A percentile compares a stretch with the other conserved stretches of the same genome.
These are phyloP conservation scores for Alternaria alternata DNA, from an alignment of 2,329 filamentous ascomycete species.

Conservation along the genomic window DNA sequence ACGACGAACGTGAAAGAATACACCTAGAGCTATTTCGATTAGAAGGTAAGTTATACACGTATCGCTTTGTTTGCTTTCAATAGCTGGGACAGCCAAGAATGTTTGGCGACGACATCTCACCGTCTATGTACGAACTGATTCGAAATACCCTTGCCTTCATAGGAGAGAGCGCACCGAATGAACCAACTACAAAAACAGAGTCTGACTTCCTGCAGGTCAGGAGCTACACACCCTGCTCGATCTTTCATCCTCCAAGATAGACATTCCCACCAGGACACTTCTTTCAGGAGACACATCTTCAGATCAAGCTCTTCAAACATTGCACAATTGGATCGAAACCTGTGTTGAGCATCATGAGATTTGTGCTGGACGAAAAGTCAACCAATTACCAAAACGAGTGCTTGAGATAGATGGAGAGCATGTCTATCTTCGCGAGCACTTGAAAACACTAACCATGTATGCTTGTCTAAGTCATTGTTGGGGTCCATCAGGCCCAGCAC, in stretches of 20 bases:
- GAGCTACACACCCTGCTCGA: not conserved
- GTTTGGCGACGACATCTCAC: not conserved
- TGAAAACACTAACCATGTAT: not conserved
- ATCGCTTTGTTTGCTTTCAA: not conserved
- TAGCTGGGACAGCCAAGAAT: not conserved
- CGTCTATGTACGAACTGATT: not conserved
- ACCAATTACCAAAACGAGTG: not conserved
- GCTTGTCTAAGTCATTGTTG: conserved; percentile 6
- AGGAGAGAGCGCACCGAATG: not conserved
- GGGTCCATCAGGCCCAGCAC: not conserved
- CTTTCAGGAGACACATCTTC: not conserved
- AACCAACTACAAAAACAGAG: too few relatives aligned
- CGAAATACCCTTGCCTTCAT: accelerated
- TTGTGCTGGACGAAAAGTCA: not conserved
- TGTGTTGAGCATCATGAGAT: not conserved
- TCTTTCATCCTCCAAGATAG: not conserved
- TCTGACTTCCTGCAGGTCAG: too few relatives aligned
- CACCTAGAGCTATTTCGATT: not conserved
- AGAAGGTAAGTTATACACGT: not conserved
- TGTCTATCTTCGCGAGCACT: not conserved
- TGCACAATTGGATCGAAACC: not conserved
- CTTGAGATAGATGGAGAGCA: not conserved
- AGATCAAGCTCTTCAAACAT: not conserved
- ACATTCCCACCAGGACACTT: not conserved
- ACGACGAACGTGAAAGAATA: too few relatives aligned